A percentile compares a stretch with the other conserved stretches of the same genome.
These are phyloP conservation scores for Hypoxylon fragiforme DNA, from an alignment of 495 filamentous ascomycete species.

Conservation along the genomic window DNA sequence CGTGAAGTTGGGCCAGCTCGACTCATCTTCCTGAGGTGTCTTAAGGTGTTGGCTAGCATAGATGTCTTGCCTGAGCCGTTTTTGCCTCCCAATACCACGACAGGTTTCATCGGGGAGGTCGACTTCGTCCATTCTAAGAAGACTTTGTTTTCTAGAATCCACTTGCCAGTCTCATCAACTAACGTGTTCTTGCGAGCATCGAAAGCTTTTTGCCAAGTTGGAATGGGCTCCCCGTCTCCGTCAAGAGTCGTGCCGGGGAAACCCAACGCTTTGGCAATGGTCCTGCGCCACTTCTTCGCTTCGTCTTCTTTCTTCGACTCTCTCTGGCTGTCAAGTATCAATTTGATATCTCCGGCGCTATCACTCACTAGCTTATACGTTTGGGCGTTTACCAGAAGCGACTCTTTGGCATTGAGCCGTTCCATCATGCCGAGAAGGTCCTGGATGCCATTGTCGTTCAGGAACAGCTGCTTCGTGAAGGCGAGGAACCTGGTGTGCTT, in stretches of 20 bases:
- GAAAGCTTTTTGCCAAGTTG: slow-evolving; percentile 42
- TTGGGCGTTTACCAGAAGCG: slow-evolving; percentile 42
- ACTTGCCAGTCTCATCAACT: slow-evolving; percentile 41
- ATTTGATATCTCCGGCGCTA: slow-evolving; percentile 37
- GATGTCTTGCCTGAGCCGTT: slow-evolving; percentile 46
- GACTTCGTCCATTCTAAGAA: slow-evolving; percentile 40
- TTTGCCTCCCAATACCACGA: slow-evolving; percentile 39
- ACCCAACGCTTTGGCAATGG: slow-evolving; percentile 38
- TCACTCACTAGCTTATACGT: slow-evolving; percentile 44
- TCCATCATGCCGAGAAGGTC: slow-evolving; percentile 45
- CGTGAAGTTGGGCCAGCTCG: slow-evolving; percentile 38
- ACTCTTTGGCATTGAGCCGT: slow-evolving; percentile 41
- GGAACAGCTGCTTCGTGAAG: slow-evolving; percentile 44
- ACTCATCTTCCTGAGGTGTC: slow-evolving; percentile 35
- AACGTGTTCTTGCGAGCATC: slow-evolving; percentile 40
- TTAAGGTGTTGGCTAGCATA: slow-evolving; percentile 43
- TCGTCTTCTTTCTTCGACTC: slow-evolving; percentile 44
- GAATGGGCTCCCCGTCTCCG: slow-evolving; percentile 40
- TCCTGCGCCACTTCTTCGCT: slow-evolving; percentile 37
- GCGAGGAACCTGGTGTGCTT: slow-evolving; percentile 36
- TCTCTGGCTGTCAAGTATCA: slow-evolving; percentile 40
- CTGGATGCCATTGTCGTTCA: slow-evolving; percentile 43
- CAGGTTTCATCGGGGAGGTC: slow-evolving; percentile 18
- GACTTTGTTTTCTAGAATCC: slow-evolving; percentile 35
- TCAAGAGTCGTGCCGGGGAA: slow-evolving; percentile 42